phyloP scores from a whole-genome alignment of 2,329 filamentous ascomycete species.

The Raffaelea ambrosiae region DNA sequence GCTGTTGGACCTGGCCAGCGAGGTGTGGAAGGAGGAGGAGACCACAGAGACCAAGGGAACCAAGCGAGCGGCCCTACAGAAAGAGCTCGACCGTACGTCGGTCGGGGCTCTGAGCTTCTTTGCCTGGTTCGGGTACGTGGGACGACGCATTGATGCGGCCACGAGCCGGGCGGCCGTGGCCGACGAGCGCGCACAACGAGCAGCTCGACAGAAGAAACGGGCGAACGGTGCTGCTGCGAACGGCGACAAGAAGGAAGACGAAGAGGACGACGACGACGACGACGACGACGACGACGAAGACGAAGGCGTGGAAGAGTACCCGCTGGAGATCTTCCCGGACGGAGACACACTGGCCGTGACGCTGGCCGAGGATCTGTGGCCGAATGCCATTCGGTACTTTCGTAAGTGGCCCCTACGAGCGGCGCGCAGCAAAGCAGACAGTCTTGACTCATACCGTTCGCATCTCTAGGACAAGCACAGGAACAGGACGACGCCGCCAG shows the following conservation, averaged over 20 bases:
- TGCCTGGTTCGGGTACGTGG: conserved; percentile 76
- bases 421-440: no score
- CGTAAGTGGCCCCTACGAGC: conserved; percentile 46
- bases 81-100: conserved; percentile 50
- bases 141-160: conserved; percentile 59
- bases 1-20: conserved; percentile 63
- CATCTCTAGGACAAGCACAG: conserved; percentile 54
- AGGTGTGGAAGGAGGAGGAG: conserved; percentile 55
- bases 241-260: conserved; percentile 21
- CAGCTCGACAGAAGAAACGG: conserved; percentile 1
- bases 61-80: no score
- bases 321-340: conserved; percentile 78
- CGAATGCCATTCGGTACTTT: conserved; percentile 83
- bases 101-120: conserved; percentile 74
- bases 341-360: conserved; percentile 75
- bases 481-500: conserved; percentile 58
- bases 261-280: conserved; percentile 45
- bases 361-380: conserved; percentile 82
- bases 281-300: conserved; percentile 53
- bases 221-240: conserved; percentile 21
- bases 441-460: no score
- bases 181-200: conserved; percentile 39
- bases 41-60: conserved; percentile 17
- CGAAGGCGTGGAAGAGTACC: conserved; percentile 53
- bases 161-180: conserved; percentile 57